Percentiles rank a stretch among this genome's conserved stretches.
These are phyloP conservation scores for Trichoderma cornu-damae DNA, from an alignment of 2,329 filamentous ascomycete genomes.

Conservation along the genomic window DNA sequence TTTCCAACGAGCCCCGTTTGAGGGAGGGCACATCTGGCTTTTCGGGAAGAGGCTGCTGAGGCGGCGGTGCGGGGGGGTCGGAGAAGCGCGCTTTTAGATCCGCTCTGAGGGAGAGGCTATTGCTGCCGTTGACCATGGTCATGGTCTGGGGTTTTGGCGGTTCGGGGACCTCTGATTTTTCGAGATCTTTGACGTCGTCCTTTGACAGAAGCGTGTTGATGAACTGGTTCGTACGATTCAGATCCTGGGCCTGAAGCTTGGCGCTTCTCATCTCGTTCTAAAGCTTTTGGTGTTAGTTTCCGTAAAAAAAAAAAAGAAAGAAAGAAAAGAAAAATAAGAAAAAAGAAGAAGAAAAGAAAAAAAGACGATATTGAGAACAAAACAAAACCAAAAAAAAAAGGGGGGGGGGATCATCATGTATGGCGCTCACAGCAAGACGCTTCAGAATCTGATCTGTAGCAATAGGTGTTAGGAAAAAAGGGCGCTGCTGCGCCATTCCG, in stretches of 20 bases:
- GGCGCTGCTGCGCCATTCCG: conserved; percentile 65
- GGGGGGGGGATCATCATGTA: too few relatives aligned
- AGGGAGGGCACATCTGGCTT: conserved; percentile 78
- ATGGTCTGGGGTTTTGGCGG: conserved; percentile 42
- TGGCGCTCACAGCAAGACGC: conserved; percentile 34
- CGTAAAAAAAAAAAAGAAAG: background rate
- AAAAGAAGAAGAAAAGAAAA: background rate
- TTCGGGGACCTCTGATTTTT: conserved; percentile 47
- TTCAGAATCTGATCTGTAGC: conserved; percentile 95
- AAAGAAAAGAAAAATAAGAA: background rate
- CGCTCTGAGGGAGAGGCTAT: conserved; percentile 52
- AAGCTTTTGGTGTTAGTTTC: conserved; percentile 24
- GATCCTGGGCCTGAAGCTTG: conserved; percentile 78
- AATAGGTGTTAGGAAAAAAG: conserved; percentile 81
- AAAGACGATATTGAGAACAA: too few relatives aligned
- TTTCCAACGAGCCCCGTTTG: conserved; percentile 71
- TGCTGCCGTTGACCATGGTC: conserved; percentile 52
- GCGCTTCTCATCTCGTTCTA: conserved; percentile 88
- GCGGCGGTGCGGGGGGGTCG: conserved; percentile 87
- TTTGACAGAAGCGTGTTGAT: conserved; percentile 70
- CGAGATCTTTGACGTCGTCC: conserved; percentile 57
- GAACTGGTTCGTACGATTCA: conserved; percentile 76
- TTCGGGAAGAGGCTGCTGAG: conserved; percentile 86
- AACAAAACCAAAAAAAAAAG: background rate
- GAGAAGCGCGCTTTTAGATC: conserved; percentile 83